Percentiles rank a stretch among this genome's conserved stretches.
phyloP scores from a whole-genome alignment of 371 early-diverging fungal genomes.

The Cokeromyces recurvatus region DNA sequence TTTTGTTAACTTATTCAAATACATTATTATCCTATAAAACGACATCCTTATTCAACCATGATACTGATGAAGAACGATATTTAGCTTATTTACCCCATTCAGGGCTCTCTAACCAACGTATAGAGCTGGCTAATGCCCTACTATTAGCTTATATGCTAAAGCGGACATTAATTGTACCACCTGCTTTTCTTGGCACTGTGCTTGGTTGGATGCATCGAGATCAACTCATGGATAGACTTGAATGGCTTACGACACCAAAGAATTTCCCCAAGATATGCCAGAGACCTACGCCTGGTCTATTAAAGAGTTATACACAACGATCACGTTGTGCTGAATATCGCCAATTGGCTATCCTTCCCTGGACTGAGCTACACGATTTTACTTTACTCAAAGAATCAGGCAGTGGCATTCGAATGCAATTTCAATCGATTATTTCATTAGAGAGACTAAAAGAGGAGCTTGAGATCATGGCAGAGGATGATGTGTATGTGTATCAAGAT shows the following conservation, averaged over 20 bases:
- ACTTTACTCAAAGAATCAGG: conserved; percentile 1
- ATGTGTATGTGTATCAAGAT: conserved; percentile 34
- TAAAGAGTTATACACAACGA: conserved; percentile 15
- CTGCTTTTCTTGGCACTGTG: conserved; percentile 40
- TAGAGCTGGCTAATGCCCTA: conserved; percentile 52
- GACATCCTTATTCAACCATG: too few species aligned
- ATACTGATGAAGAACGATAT: conserved; percentile 26
- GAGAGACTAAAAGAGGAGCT: conserved; percentile 16
- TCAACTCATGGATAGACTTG: conserved; percentile 14
- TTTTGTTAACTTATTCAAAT: too few species aligned
- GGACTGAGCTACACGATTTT: conserved; percentile 33
- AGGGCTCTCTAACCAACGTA: conserved; percentile 56
- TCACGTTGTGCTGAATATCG: conserved; percentile 27
- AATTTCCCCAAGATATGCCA: conserved; percentile 22
- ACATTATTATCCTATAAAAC: too few species aligned
- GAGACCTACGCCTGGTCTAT: conserved; percentile 12
- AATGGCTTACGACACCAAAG: conserved; percentile 31
- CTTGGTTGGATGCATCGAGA: conserved; percentile 32
- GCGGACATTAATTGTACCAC: conserved; percentile 56
- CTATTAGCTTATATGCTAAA: conserved; percentile 46
- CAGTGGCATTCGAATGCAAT: conserved; percentile 11
- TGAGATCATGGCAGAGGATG: conserved; percentile 11
- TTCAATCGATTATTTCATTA: conserved; percentile 22
- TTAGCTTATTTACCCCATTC: conserved; percentile 57
- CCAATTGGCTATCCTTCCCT: conserved; percentile 26